Evolutionary conservation across 257 asterid species (phyloP).

Genomic region (Paraleonurus japonicus): DNA sequence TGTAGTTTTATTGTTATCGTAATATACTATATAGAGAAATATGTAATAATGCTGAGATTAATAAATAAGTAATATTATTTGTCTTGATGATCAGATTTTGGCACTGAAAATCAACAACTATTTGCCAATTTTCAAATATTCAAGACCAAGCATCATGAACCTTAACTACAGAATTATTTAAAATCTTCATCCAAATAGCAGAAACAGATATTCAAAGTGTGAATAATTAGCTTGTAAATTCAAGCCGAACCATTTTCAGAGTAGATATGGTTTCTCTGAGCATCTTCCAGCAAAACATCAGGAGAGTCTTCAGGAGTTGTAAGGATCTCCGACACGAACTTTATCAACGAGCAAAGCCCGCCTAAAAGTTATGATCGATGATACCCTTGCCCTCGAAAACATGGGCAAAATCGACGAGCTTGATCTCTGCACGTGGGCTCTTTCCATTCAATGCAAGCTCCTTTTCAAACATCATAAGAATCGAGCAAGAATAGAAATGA

Average conservation of each 20-base stretch:
- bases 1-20: too few relatives aligned
- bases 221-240: constrained; percentile 14
- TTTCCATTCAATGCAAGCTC: constrained; percentile 38
- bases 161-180: not conserved
- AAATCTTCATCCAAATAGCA: not conserved
- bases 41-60: too few relatives aligned
- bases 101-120: not conserved
- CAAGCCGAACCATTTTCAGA: constrained; percentile 37
- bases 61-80: too few relatives aligned
- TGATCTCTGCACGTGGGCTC: constrained; percentile 58
- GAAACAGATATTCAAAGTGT: not conserved
- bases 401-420: constrained; percentile 85
- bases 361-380: constrained; percentile 88
- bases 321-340: constrained; percentile 72
- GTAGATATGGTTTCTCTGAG: constrained; percentile 26
- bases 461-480: constrained; percentile 72
- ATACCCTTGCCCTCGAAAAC: constrained; percentile 68
- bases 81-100: too few relatives aligned
- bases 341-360: constrained; percentile 82
- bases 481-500: constrained; percentile 74
- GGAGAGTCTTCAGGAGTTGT: constrained; percentile 42
- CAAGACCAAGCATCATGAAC: not conserved
- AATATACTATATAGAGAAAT: too few relatives aligned
- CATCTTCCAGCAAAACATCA: constrained; percentile 37
- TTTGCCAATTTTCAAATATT: not conserved